phyloP scores from a whole-genome alignment of 202 grass and related monocot genomes.

The Miscanthus sacchariflorus region DNA sequence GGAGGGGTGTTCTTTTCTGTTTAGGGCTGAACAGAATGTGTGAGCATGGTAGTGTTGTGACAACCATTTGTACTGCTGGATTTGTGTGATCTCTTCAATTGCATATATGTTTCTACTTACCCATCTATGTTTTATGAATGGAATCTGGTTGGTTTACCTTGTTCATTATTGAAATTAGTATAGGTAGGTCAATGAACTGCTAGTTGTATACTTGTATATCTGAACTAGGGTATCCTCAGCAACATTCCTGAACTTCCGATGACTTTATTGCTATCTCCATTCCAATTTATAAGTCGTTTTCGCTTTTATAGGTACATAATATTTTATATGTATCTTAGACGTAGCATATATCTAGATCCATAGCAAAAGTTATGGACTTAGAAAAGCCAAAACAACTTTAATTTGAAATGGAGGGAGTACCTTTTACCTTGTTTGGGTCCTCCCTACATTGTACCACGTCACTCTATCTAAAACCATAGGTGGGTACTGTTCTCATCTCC shows the following conservation, averaged over 20 bases:
- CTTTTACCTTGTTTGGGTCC: too few relatives aligned
- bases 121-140: background rate
- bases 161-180: background rate
- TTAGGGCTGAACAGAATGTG: slow-evolving; percentile 15
- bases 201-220: background rate
- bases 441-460: too few relatives aligned
- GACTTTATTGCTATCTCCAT: background rate
- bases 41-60: slow-evolving; percentile 26
- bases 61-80: slow-evolving; percentile 25
- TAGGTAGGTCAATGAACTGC: background rate
- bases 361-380: too few relatives aligned
- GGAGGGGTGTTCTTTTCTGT: background rate
- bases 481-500: too few relatives aligned
- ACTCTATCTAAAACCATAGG: too few relatives aligned
- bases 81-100: slow-evolving; percentile 27
- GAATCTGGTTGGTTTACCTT: slow-evolving; percentile 10
- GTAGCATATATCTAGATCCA: too few relatives aligned
- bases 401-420: too few relatives aligned
- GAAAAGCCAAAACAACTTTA: too few relatives aligned
- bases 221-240: background rate
- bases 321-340: too few relatives aligned
- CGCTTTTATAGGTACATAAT: too few relatives aligned
- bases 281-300: background rate
- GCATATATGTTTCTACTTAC: slow-evolving; percentile 8
- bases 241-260: background rate